Conservation (phyloP, 2,329 filamentous ascomycete genomes). For the Apiospora koreana region DNA sequence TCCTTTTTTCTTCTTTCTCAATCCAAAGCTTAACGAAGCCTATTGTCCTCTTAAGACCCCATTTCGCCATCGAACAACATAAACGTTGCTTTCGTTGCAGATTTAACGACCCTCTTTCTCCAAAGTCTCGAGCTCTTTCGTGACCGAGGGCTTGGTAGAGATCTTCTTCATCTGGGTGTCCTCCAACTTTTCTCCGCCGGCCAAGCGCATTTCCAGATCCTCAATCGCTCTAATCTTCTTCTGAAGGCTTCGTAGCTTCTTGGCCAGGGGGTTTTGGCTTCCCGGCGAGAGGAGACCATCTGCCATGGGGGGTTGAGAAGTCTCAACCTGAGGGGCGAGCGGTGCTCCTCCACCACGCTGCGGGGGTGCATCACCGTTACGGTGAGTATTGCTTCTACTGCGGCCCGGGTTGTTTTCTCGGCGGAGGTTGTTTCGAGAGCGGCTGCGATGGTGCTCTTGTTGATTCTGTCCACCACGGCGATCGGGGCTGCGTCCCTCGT, state of each 20-base stretch:
- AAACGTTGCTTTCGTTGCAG: neutral
- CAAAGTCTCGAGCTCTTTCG: conserved; percentile 76
- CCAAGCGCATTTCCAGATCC: conserved; percentile 94
- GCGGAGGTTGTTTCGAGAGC: conserved; percentile 52
- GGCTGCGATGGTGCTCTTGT: conserved; percentile 46
- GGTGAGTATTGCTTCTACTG: conserved; percentile 53
- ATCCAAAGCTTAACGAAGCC: neutral
- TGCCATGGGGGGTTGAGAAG: conserved; percentile 43
- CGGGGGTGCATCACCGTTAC: conserved; percentile 34
- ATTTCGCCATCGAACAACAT: neutral
- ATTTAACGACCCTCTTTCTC: conserved; percentile 35
- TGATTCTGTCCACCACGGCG: conserved; percentile 54
- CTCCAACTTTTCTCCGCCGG: conserved; percentile 93
- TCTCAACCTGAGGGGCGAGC: conserved; percentile 26
- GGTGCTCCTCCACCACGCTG: conserved; percentile 29
- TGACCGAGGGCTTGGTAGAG: conserved; percentile 78
- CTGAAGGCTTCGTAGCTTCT: conserved; percentile 89
- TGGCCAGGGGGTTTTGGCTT: conserved; percentile 74
- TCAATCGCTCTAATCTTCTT: conserved; percentile 99
- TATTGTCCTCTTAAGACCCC: neutral
- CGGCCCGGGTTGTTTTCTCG: conserved; percentile 46
- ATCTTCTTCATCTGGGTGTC: conserved; percentile 99
- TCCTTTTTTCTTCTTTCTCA: neutral
- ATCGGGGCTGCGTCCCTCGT: conserved; percentile 66
- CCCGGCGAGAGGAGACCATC: conserved; percentile 44